phyloP scores from a whole-genome alignment of 2,329 filamentous ascomycete genomes.

The Calycina herbarum region DNA sequence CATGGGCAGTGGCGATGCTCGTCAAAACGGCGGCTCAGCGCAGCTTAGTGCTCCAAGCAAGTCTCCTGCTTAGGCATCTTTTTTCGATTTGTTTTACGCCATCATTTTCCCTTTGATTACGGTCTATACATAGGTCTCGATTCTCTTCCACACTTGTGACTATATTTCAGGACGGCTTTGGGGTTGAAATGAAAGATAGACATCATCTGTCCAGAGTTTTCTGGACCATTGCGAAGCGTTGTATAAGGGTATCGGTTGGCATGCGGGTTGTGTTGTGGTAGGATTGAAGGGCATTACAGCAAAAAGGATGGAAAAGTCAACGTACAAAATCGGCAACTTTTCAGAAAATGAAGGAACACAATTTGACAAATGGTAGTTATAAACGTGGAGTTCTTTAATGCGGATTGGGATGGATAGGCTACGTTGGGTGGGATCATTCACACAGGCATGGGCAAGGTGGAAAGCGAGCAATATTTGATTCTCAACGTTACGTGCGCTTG shows the following conservation, averaged over 20 bases:
- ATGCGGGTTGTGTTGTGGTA: conserved; percentile 23
- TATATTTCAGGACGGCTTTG: conserved; percentile 39
- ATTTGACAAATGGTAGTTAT: conserved; percentile 33
- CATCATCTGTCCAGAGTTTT: conserved; percentile 32
- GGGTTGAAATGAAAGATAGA: conserved; percentile 37
- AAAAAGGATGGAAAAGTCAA: conserved; percentile 30
- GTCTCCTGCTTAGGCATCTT: conserved; percentile 35
- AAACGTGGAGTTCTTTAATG: conserved; percentile 39
- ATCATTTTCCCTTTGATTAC: conserved; percentile 31
- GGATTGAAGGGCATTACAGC: conserved; percentile 34
- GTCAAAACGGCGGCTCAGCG: conserved; percentile 57
- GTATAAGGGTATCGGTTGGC: conserved; percentile 31
- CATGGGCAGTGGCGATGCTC: conserved; percentile 64
- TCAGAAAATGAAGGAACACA: conserved; percentile 23
- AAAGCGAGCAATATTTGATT: conserved; percentile 21
- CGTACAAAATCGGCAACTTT: conserved; percentile 21
- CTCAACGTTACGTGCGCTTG: conserved; percentile 20
- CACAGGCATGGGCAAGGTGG: conserved; percentile 16
- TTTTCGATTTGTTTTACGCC: conserved; percentile 26
- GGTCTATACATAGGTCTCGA: conserved; percentile 34
- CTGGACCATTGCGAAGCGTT: conserved; percentile 32
- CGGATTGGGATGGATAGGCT: conserved; percentile 34
- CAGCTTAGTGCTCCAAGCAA: conserved; percentile 38
- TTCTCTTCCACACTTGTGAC: conserved; percentile 33
- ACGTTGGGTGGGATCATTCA: conserved; percentile 23